Evolutionary conservation across 2,329 filamentous ascomycete species (phyloP).

Genomic region (Aspergillus novofumigatus): DNA sequence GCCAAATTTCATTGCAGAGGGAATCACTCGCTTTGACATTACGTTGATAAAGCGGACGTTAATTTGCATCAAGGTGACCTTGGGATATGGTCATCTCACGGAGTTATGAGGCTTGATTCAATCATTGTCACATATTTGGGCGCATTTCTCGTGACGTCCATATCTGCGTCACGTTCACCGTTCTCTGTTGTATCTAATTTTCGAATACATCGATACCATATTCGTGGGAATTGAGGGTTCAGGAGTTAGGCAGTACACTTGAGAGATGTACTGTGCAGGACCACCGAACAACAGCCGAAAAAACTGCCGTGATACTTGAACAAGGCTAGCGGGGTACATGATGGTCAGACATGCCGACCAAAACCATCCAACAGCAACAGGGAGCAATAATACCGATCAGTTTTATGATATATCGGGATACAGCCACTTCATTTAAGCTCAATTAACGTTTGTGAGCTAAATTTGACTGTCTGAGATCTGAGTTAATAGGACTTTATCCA

Average conservation of each 20-base stretch:
- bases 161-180: neutral
- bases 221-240: neutral
- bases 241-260: neutral
- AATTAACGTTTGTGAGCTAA: conserved; percentile 17
- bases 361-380: conserved; percentile 3
- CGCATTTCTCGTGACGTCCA: conserved; percentile 2
- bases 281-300: conserved; percentile 24
- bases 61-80: conserved; percentile 17
- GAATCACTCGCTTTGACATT: neutral
- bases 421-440: conserved; percentile 18
- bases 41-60: neutral
- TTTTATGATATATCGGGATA: neutral
- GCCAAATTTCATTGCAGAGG: neutral
- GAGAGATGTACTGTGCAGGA: no score
- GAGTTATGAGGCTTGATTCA: conserved; percentile 15
- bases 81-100: conserved; percentile 14
- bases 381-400: neutral
- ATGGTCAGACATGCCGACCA: conserved; percentile 4
- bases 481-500: conserved; percentile 3
- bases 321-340: conserved; percentile 15
- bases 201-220: conserved; percentile 5
- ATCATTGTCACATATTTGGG: conserved; percentile 3
- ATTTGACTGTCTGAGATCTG: conserved; percentile 7
- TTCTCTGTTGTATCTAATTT: neutral
- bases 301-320: conserved; percentile 23